Conservation (phyloP, 257 asterid species). For the Ophiorrhiza pumila region DNA sequence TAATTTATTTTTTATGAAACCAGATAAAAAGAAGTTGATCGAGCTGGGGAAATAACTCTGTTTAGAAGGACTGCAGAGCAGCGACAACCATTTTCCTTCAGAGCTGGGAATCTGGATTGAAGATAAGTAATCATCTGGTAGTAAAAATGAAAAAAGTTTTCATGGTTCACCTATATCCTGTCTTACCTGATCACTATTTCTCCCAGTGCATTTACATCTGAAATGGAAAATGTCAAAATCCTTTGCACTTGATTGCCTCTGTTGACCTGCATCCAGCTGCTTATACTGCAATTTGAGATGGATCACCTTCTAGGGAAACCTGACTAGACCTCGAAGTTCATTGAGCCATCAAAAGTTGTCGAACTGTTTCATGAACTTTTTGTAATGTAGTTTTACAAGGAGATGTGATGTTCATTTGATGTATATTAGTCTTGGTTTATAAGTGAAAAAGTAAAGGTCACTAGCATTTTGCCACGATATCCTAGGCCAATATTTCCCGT, state of each 20-base stretch:
- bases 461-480: neutral
- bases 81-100: neutral
- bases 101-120: neutral
- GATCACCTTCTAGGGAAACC: neutral
- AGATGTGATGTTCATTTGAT: neutral
- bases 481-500: too few species aligned
- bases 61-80: neutral
- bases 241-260: neutral
- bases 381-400: neutral
- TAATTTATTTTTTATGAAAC: slow-evolving; percentile 1
- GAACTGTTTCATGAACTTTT: neutral
- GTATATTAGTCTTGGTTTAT: too few species aligned
- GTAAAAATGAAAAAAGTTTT: neutral
- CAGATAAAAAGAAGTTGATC: neutral
- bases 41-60: neutral
- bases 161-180: neutral
- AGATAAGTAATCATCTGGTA: neutral
- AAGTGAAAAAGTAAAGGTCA: neutral
- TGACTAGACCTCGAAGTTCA: neutral
- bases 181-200: neutral
- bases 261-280: neutral
- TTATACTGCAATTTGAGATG: slow-evolving; percentile 2
- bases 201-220: neutral
- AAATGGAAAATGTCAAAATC: neutral
- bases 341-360: neutral